Evolutionary conservation across 1,284 basidiomycete species (phyloP).

Genomic region (Rhizoctonia solani): DNA sequence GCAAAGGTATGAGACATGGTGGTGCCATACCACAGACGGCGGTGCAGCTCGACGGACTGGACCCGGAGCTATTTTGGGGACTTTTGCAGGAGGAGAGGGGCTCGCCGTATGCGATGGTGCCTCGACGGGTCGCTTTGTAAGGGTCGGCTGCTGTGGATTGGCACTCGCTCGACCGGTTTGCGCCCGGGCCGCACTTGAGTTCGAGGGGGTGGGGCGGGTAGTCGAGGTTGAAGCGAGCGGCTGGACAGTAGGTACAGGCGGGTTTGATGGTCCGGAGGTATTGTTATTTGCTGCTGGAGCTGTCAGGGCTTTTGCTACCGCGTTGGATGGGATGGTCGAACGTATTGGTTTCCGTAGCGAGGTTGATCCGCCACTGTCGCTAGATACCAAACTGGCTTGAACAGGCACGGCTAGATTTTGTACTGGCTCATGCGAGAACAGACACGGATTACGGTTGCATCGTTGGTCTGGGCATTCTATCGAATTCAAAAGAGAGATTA

Average conservation of each 20-base stretch:
- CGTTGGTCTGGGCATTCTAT: slow-evolving; percentile 24
- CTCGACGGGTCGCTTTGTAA: slow-evolving; percentile 20
- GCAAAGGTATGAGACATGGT: background rate
- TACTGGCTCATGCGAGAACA: slow-evolving; percentile 3
- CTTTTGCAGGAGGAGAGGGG: slow-evolving; percentile 21
- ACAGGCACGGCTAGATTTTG: background rate
- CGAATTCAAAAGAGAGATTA: background rate
- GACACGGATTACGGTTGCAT: slow-evolving; percentile 21
- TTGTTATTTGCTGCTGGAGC: background rate
- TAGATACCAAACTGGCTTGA: background rate
- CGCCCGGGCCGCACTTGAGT: slow-evolving; percentile 18
- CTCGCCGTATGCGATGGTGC: background rate
- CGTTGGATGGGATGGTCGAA: background rate
- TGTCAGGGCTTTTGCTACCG: background rate
- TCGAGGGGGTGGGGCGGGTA: background rate
- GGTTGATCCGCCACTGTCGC: slow-evolving; percentile 6
- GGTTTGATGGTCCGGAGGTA: background rate
- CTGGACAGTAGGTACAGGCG: background rate
- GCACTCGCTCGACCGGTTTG: background rate
- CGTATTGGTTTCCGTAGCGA: slow-evolving; percentile 20
- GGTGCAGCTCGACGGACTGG: slow-evolving; percentile 18
- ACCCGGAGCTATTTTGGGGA: slow-evolving; percentile 22
- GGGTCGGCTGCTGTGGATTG: background rate
- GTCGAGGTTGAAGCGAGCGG: background rate
- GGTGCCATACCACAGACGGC: slow-evolving; percentile 24